Evolutionary conservation across 1,284 basidiomycete genomes (phyloP).

Genomic region (Naganishia sp.): DNA sequence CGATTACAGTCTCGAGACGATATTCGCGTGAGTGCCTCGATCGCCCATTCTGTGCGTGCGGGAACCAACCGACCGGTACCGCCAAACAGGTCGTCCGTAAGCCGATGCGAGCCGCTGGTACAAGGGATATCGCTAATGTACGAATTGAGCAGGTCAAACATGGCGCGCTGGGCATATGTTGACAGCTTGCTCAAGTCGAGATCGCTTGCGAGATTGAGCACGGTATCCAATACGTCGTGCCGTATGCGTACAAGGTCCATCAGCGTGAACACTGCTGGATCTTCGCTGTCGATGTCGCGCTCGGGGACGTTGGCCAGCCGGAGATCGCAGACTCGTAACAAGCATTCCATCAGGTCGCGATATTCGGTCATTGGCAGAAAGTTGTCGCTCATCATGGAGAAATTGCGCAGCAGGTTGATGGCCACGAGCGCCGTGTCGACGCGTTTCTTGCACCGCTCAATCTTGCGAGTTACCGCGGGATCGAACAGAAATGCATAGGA

Average conservation of each 20-base stretch:
- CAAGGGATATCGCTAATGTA: slow-evolving; percentile 31
- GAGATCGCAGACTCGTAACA: slow-evolving; percentile 66
- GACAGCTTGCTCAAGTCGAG: slow-evolving; percentile 53
- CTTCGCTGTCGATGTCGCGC: slow-evolving; percentile 42
- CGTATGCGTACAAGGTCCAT: slow-evolving; percentile 71
- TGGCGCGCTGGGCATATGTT: slow-evolving; percentile 53
- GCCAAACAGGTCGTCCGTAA: slow-evolving; percentile 30
- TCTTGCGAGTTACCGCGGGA: background rate
- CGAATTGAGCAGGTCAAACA: slow-evolving; percentile 54
- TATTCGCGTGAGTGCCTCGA: slow-evolving; percentile 79
- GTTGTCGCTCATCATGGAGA: slow-evolving; percentile 75
- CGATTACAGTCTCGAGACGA: slow-evolving; percentile 78
- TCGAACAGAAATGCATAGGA: slow-evolving; percentile 12
- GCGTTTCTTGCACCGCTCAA: slow-evolving; percentile 11
- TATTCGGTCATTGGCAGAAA: slow-evolving; percentile 67
- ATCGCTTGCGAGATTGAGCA: slow-evolving; percentile 69
- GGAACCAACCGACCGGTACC: slow-evolving; percentile 48
- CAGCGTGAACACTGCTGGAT: slow-evolving; percentile 63
- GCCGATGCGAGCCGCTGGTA: slow-evolving; percentile 46
- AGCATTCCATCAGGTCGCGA: slow-evolving; percentile 64
- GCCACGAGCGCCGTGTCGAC: slow-evolving; percentile 67
- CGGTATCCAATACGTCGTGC: slow-evolving; percentile 72
- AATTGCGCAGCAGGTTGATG: slow-evolving; percentile 81
- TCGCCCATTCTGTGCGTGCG: slow-evolving; percentile 68
- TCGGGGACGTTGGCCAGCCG: slow-evolving; percentile 55